Evolutionary conservation across 2,329 filamentous ascomycete genomes (phyloP).

Genomic region (Paraconiothyrium brasiliense): DNA sequence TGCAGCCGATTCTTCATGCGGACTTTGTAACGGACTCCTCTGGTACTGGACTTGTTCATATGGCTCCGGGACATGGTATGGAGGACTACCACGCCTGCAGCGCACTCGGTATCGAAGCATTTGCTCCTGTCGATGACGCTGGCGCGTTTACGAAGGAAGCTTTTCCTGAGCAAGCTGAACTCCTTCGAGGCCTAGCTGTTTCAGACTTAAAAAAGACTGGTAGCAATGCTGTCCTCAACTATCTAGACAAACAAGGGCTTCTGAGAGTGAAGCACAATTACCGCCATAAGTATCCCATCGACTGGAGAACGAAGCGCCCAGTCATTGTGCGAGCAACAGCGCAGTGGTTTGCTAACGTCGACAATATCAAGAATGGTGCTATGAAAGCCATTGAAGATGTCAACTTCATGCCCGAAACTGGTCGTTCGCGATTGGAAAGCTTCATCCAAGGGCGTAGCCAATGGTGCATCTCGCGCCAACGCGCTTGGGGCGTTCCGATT

Average conservation of each 20-base stretch:
- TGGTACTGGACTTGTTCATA: slow-evolving; percentile 94
- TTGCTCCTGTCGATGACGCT: slow-evolving; percentile 83
- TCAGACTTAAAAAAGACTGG: slow-evolving; percentile 68
- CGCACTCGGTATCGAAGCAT: slow-evolving; percentile 72
- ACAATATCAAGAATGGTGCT: slow-evolving; percentile 78
- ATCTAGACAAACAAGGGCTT: slow-evolving; percentile 63
- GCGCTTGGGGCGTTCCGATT: slow-evolving; percentile 96
- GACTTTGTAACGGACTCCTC: slow-evolving; percentile 89
- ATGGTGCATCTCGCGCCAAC: slow-evolving; percentile 97
- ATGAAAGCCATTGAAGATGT: slow-evolving; percentile 75
- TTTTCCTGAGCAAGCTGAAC: slow-evolving; percentile 72
- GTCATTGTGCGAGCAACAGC: slow-evolving; percentile 91
- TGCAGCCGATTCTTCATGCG: slow-evolving; percentile 80
- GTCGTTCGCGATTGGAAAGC: slow-evolving; percentile 78
- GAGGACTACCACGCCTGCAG: slow-evolving; percentile 91
- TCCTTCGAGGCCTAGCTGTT: slow-evolving; percentile 76
- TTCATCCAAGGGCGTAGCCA: slow-evolving; percentile 90
- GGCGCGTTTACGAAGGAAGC: slow-evolving; percentile 84
- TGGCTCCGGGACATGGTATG: slow-evolving; percentile 94
- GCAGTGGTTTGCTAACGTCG: slow-evolving; percentile 97
- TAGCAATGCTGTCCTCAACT: slow-evolving; percentile 70
- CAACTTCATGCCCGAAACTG: slow-evolving; percentile 79
- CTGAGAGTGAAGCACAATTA: slow-evolving; percentile 77
- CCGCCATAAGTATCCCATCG: slow-evolving; percentile 94
- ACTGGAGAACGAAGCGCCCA: slow-evolving; percentile 95